Evolutionary conservation across 1,284 basidiomycete genomes (phyloP).

Genomic region (Moesziomyces aphidis): DNA sequence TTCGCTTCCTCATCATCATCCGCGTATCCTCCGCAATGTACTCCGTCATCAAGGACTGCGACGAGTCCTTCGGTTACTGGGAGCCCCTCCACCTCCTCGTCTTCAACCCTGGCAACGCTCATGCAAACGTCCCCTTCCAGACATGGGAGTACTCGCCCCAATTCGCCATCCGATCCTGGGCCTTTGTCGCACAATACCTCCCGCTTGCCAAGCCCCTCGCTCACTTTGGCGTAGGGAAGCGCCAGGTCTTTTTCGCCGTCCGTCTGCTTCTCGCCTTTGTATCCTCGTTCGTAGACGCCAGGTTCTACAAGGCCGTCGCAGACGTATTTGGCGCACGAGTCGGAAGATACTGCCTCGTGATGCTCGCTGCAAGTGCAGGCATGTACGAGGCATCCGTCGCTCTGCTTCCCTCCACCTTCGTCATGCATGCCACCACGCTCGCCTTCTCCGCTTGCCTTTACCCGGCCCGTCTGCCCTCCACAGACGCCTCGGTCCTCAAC

Average conservation of each 20-base stretch:
- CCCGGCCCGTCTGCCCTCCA: conserved; percentile 71
- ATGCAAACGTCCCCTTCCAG: conserved; percentile 76
- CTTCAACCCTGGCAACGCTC: conserved; percentile 25
- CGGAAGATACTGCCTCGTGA: conserved; percentile 89
- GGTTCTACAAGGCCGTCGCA: conserved; percentile 83
- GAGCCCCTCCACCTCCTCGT: conserved; percentile 92
- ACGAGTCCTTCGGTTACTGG: conserved; percentile 96
- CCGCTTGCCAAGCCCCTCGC: conserved; percentile 32
- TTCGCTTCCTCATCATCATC: conserved; percentile 84
- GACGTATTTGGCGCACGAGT: conserved; percentile 87
- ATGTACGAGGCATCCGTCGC: conserved; percentile 88
- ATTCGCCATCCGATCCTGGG: conserved; percentile 92
- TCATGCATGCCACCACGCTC: conserved; percentile 88
- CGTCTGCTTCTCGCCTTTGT: conserved; percentile 82
- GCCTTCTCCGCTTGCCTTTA: conserved; percentile 82
- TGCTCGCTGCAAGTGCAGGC: conserved; percentile 85
- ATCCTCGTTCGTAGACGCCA: conserved; percentile 83
- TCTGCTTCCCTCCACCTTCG: conserved; percentile 84
- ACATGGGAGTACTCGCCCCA: conserved; percentile 96
- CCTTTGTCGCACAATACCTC: conserved; percentile 78
- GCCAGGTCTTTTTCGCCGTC: conserved; percentile 87
- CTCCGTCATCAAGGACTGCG: conserved; percentile 93
- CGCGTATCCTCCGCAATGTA: conserved; percentile 91
- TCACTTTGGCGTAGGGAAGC: conserved; percentile 70
- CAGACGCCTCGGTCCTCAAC: conserved; percentile 31